A percentile compares a stretch with the other conserved stretches of the same genome.
Evolutionary conservation across 805 yeast genomes (phyloP).

Genomic region (Ascoidea tarda): DNA sequence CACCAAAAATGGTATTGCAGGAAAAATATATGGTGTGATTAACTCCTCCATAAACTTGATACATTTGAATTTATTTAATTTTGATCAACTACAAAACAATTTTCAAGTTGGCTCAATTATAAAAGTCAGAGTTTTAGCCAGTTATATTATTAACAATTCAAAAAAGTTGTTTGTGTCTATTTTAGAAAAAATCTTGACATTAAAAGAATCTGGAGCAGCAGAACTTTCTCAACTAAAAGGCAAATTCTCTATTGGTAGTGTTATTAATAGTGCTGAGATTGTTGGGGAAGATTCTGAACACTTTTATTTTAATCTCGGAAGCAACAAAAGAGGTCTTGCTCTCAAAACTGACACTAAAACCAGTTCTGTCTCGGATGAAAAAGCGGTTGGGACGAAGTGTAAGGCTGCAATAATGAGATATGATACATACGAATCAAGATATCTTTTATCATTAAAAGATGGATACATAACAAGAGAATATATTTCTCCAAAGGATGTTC

Average conservation of each 20-base stretch:
- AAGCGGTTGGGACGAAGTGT: conserved; percentile 51
- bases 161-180: conserved; percentile 53
- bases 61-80: conserved; percentile 37
- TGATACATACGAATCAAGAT: conserved; percentile 50
- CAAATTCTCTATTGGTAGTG: conserved; percentile 72
- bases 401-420: conserved; percentile 67
- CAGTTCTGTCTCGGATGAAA: conserved; percentile 23
- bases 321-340: conserved; percentile 50
- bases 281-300: conserved; percentile 44
- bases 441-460: conserved; percentile 57
- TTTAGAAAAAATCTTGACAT: conserved; percentile 36
- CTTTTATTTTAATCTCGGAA: conserved; percentile 43
- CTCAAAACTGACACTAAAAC: conserved; percentile 35
- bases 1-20: conserved; percentile 46
- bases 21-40: conserved; percentile 61
- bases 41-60: conserved; percentile 58
- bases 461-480: conserved; percentile 48
- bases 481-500: conserved; percentile 57
- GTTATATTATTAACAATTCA: conserved; percentile 32
- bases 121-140: conserved; percentile 58
- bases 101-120: conserved; percentile 54
- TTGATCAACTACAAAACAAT: conserved; percentile 39
- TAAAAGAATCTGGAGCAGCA: conserved; percentile 13
- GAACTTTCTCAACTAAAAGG: conserved; percentile 29
- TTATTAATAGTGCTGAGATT: conserved; percentile 42